Evolutionary conservation across 306 rosid genomes (phyloP).

Genomic region (Castanopsis chinensis): DNA sequence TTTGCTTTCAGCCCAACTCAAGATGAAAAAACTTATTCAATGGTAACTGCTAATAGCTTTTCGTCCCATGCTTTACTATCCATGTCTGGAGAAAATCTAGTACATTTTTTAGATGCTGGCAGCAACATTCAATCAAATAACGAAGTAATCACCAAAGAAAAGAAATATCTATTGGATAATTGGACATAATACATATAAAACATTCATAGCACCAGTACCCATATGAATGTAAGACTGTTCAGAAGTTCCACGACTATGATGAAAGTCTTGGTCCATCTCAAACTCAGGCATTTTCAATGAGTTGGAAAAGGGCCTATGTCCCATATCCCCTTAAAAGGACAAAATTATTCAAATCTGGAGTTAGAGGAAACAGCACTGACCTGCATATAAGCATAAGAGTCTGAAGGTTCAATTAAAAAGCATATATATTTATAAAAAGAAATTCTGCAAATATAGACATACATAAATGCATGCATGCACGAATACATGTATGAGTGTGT

Average conservation of each 20-base stretch:
- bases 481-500: too few relatives aligned
- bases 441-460: neutral
- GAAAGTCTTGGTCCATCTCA: neutral
- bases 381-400: neutral
- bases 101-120: neutral
- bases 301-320: slow-evolving; percentile 2
- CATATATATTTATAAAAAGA: too few relatives aligned
- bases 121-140: neutral
- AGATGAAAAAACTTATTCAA: neutral
- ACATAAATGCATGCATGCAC: too few relatives aligned
- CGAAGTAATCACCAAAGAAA: neutral
- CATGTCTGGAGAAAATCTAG: neutral
- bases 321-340: neutral
- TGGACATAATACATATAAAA: neutral
- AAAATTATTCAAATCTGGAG: neutral
- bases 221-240: slow-evolving; percentile 3
- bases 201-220: neutral
- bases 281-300: slow-evolving; percentile 1
- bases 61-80: too few relatives aligned
- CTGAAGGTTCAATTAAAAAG: neutral
- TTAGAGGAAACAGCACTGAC: neutral
- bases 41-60: neutral
- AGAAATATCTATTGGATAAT: neutral
- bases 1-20: neutral
- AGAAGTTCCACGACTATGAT: slow-evolving; percentile 7